Conservation (phyloP, 2,329 filamentous ascomycete genomes). For the Tolypocladium tundrense region DNA sequence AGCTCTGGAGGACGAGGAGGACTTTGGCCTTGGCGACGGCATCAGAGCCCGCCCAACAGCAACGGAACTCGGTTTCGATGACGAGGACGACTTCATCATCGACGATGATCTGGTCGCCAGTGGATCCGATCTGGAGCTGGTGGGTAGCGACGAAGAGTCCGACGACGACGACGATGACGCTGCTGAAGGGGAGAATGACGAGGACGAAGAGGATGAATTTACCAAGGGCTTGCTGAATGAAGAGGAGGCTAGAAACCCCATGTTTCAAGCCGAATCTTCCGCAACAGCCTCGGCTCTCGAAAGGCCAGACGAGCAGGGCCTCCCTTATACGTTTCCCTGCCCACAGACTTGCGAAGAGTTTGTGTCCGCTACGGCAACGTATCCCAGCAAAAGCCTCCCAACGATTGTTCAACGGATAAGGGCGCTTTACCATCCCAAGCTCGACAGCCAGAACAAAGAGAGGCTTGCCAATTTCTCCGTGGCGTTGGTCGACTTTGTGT, state of each 20-base stretch:
- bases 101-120: constrained; percentile 83
- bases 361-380: constrained; percentile 50
- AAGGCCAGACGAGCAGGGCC: constrained; percentile 39
- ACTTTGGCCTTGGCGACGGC: constrained; percentile 50
- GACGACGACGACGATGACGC: constrained; percentile 33
- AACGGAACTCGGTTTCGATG: constrained; percentile 65
- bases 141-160: constrained; percentile 43
- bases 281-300: constrained; percentile 22
- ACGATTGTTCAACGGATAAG: constrained; percentile 81
- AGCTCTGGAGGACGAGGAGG: constrained; percentile 37
- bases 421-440: constrained; percentile 82
- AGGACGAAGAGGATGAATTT: constrained; percentile 57
- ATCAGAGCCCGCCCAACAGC: constrained; percentile 47
- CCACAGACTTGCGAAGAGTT: constrained; percentile 71
- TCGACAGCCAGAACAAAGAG: constrained; percentile 75
- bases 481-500: constrained; percentile 54
- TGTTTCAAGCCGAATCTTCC: constrained; percentile 37
- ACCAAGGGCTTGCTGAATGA: constrained; percentile 56
- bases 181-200: constrained; percentile 23
- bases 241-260: constrained; percentile 42
- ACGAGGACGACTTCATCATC: constrained; percentile 88
- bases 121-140: constrained; percentile 57
- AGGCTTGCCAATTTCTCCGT: constrained; percentile 61
- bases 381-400: constrained; percentile 57
- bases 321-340: constrained; percentile 81